A percentile compares a stretch with the other conserved stretches of the same genome.
These are phyloP conservation scores for Kluyveromyces sp. DNA, from an alignment of 1,139 yeast species.

Conservation along the genomic window DNA sequence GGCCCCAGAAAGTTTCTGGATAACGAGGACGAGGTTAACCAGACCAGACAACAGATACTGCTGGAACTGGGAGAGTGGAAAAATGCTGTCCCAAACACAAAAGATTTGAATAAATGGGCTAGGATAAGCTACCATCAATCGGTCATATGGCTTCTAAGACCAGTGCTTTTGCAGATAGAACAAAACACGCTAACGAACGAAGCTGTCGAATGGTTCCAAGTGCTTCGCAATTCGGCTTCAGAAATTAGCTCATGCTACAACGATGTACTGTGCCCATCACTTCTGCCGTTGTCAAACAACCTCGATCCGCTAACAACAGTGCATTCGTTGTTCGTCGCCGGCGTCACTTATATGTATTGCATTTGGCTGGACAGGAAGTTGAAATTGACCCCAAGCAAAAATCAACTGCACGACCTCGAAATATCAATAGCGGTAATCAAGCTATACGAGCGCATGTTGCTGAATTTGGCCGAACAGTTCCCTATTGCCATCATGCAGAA, in stretches of 20 bases:
- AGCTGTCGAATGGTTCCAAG: constrained; percentile 28
- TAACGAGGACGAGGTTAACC: constrained; percentile 19
- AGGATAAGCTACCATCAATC: constrained; percentile 30
- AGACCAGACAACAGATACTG: constrained; percentile 25
- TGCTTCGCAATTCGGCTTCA: constrained; percentile 27
- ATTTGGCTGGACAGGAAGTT: constrained; percentile 25
- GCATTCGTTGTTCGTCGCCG: constrained; percentile 29
- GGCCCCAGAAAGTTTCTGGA: constrained; percentile 20
- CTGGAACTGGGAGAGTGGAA: constrained; percentile 31
- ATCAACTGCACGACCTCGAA: constrained; percentile 9
- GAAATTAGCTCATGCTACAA: constrained; percentile 26
- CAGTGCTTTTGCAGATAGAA: constrained; percentile 24
- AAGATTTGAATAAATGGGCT: constrained; percentile 19
- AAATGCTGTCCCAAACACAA: constrained; percentile 18
- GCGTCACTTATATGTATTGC: constrained; percentile 29
- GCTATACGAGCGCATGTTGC: not conserved
- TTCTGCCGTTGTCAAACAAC: not conserved
- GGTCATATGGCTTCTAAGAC: constrained; percentile 25
- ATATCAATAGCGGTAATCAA: constrained; percentile 9
- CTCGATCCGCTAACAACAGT: constrained; percentile 25
- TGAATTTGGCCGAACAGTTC: not conserved
- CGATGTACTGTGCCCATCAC: constrained; percentile 1
- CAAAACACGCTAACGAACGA: constrained; percentile 12
- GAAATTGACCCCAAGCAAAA: constrained; percentile 11
- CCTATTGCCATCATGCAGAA: not conserved